Percentiles rank a stretch among this genome's conserved stretches.
phyloP scores from a whole-genome alignment of 768 basidiomycete species.

The Termitomyces sp. region DNA sequence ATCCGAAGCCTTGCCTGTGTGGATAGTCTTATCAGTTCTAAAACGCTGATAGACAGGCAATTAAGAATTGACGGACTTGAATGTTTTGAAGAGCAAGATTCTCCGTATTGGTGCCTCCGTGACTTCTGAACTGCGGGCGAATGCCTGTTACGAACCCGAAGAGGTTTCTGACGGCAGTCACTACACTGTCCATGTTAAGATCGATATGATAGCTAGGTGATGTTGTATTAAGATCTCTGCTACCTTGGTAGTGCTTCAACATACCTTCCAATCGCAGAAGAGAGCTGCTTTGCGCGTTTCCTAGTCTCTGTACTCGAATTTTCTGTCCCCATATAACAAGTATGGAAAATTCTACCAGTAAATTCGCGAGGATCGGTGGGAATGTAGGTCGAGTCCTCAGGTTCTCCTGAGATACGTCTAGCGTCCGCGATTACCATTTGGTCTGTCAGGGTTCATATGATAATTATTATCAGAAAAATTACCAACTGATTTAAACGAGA shows the following conservation, averaged over 20 bases:
- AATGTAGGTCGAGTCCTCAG: conserved; percentile 75
- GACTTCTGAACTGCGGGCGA: conserved; percentile 69
- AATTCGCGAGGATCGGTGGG: conserved; percentile 90
- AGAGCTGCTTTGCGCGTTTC: conserved; percentile 80
- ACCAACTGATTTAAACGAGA: background rate
- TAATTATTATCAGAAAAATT: background rate
- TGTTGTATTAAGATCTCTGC: background rate
- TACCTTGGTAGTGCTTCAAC: background rate
- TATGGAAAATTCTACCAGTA: conserved; percentile 86
- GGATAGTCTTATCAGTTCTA: background rate
- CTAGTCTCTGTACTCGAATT: conserved; percentile 90
- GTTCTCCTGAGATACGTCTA: conserved; percentile 82
- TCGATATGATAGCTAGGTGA: conserved; percentile 82
- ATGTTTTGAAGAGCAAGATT: conserved; percentile 98
- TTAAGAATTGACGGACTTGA: conserved; percentile 48
- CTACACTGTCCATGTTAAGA: conserved; percentile 93
- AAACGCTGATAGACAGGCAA: background rate
- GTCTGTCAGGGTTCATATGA: background rate
- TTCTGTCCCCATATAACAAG: conserved; percentile 99
- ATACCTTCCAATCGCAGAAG: conserved; percentile 87
- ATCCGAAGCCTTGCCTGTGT: conserved; percentile 84
- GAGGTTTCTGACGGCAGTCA: conserved; percentile 78
- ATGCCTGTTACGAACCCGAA: conserved; percentile 77
- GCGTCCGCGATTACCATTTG: conserved; percentile 90
- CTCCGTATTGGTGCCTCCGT: conserved; percentile 86